These are phyloP conservation scores for Aureobasidium sp. DNA, from an alignment of 2,329 filamentous ascomycete genomes.

Conservation along the genomic window DNA sequence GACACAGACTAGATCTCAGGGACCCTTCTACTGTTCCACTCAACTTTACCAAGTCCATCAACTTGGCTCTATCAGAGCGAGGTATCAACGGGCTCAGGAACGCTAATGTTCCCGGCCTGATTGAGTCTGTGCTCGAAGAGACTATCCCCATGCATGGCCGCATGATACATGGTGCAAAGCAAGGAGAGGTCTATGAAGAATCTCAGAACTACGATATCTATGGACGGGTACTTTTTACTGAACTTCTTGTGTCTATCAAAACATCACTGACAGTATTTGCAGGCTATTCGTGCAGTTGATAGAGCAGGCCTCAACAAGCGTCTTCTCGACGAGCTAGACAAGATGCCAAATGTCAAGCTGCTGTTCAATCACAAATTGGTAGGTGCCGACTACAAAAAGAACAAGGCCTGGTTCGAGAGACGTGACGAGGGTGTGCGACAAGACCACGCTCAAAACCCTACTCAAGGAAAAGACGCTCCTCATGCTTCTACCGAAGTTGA, in stretches of 20 bases:
- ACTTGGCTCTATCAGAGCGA: conserved; percentile 85
- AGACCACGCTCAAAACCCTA: conserved; percentile 19
- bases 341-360: conserved; percentile 79
- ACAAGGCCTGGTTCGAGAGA: conserved; percentile 81
- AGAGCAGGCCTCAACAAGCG: conserved; percentile 73
- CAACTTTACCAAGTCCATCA: conserved; percentile 98
- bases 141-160: conserved; percentile 92
- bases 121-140: conserved; percentile 64
- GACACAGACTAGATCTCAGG: conserved; percentile 62
- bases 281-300: conserved; percentile 83
- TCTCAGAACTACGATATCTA: conserved; percentile 87
- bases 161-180: conserved; percentile 77
- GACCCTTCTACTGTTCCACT: conserved; percentile 73
- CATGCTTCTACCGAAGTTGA: conserved; percentile 56
- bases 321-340: conserved; percentile 74
- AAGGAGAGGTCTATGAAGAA: conserved; percentile 62
- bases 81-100: conserved; percentile 81
- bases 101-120: conserved; percentile 56
- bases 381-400: conserved; percentile 71
- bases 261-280: background rate
- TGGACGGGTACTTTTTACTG: conserved; percentile 56
- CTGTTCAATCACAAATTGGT: conserved; percentile 92
- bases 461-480: conserved; percentile 8
- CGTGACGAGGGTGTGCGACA: conserved; percentile 23
- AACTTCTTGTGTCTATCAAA: background rate